Evolutionary conservation across 768 basidiomycete genomes (phyloP).

Genomic region (Lactifluus rugatus): DNA sequence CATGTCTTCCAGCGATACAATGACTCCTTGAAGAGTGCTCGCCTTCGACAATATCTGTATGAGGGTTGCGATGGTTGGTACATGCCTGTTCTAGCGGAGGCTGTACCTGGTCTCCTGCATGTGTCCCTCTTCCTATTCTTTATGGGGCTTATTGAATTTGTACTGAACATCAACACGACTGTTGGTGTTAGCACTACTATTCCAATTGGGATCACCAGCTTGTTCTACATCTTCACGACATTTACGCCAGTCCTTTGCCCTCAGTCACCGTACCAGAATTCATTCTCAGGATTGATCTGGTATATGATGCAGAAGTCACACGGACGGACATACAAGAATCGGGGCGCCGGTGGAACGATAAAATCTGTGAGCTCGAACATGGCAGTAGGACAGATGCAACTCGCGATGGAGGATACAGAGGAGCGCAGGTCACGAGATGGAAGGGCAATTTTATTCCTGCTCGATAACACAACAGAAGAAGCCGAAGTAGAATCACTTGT

Average conservation of each 20-base stretch:
- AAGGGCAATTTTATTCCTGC: too few species aligned
- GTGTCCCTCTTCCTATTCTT: constrained; percentile 42
- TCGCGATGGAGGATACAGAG: too few species aligned
- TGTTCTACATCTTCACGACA: too few species aligned
- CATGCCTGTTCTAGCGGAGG: constrained; percentile 33
- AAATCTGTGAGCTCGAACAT: too few species aligned
- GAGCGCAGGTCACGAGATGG: too few species aligned
- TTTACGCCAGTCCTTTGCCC: constrained; percentile 3
- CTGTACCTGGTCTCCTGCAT: constrained; percentile 40
- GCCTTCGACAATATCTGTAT: constrained; percentile 29
- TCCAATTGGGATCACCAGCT: neutral
- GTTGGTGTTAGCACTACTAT: neutral
- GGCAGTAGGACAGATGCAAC: too few species aligned
- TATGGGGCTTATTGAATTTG: constrained; percentile 38
- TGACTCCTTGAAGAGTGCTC: too few species aligned
- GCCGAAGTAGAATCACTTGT: too few species aligned
- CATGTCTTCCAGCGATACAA: too few species aligned
- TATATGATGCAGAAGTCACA: neutral
- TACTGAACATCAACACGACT: constrained; percentile 24
- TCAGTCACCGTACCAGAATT: constrained; percentile 7
- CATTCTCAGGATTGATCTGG: constrained; percentile 12
- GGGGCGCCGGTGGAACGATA: too few species aligned
- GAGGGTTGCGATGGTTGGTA: constrained; percentile 33
- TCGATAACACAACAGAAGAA: too few species aligned
- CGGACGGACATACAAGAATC: too few species aligned